Percentiles rank a stretch among this genome's conserved stretches.
These are phyloP conservation scores for Candida pseudoviswanathii DNA, from an alignment of 1,139 yeast genomes.

Conservation along the genomic window DNA sequence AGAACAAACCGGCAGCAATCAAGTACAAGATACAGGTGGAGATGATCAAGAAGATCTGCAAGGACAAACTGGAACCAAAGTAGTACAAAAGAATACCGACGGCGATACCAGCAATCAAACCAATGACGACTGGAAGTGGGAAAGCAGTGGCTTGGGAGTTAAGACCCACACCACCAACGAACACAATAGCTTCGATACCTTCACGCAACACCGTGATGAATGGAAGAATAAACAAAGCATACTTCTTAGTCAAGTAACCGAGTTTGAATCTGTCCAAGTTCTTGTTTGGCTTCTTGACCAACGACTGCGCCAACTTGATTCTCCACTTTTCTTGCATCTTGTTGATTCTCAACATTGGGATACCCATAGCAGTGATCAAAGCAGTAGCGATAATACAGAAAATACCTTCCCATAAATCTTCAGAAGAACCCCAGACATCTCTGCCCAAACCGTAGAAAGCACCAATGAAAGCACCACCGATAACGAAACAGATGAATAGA, in stretches of 20 bases:
- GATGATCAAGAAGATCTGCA: slow-evolving; percentile 76
- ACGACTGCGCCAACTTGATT: slow-evolving; percentile 74
- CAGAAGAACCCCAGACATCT: slow-evolving; percentile 79
- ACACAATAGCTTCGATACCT: slow-evolving; percentile 86
- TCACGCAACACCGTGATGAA: slow-evolving; percentile 80
- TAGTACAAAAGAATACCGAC: slow-evolving; percentile 71
- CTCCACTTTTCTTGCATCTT: slow-evolving; percentile 90
- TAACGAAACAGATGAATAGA: slow-evolving; percentile 62
- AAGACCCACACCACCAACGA: slow-evolving; percentile 84
- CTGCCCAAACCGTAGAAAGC: slow-evolving; percentile 74
- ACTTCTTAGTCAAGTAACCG: slow-evolving; percentile 50
- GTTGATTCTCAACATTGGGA: slow-evolving; percentile 83
- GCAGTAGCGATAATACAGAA: slow-evolving; percentile 77
- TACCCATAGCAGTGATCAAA: slow-evolving; percentile 82
- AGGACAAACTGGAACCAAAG: slow-evolving; percentile 74
- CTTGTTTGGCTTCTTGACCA: slow-evolving; percentile 43
- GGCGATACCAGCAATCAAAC: slow-evolving; percentile 64
- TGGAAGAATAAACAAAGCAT: slow-evolving; percentile 75
- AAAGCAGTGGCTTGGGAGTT: slow-evolving; percentile 73
- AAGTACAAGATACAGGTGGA: slow-evolving; percentile 84
- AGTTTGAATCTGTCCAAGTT: slow-evolving; percentile 31
- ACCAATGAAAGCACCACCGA: slow-evolving; percentile 82
- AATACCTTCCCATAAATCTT: slow-evolving; percentile 88
- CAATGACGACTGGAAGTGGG: slow-evolving; percentile 80
- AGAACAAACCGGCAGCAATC: slow-evolving; percentile 85